A percentile compares a stretch with the other conserved stretches of the same genome.
Evolutionary conservation across 345 rosid genomes (phyloP).

Genomic region (Bruguiera parviflora): DNA sequence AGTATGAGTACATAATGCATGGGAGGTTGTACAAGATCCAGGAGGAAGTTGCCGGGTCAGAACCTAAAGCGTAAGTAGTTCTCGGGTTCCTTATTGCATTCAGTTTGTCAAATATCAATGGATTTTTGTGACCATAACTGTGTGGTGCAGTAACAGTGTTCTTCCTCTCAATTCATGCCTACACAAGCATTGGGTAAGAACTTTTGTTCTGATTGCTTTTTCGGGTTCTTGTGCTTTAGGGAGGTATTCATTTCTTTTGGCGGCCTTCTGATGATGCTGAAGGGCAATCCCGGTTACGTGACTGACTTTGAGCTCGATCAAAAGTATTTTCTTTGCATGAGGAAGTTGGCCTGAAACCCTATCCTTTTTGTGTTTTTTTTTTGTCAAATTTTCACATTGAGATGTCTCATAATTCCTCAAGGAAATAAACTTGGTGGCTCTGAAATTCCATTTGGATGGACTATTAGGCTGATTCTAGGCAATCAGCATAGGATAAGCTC

Average conservation of each 20-base stretch:
- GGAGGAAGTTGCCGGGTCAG: slow-evolving; percentile 23
- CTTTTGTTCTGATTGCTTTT: neutral
- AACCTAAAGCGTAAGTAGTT: slow-evolving; percentile 14
- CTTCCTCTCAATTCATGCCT: too few species aligned
- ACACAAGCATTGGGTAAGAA: too few species aligned
- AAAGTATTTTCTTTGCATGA: slow-evolving; percentile 20
- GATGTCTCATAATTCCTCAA: neutral
- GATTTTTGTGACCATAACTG: too few species aligned
- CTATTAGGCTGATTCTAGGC: too few species aligned
- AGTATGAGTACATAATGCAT: slow-evolving; percentile 23
- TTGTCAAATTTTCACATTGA: neutral
- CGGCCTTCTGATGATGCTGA: slow-evolving; percentile 28
- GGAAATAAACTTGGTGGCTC: too few species aligned
- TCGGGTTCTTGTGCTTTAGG: neutral
- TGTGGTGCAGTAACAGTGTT: too few species aligned
- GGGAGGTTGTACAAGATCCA: slow-evolving; percentile 22
- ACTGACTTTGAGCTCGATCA: slow-evolving; percentile 24
- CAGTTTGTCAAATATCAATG: too few species aligned
- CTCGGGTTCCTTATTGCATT: too few species aligned
- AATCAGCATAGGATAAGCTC: too few species aligned
- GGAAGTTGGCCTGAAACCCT: slow-evolving; percentile 10
- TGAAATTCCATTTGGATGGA: too few species aligned
- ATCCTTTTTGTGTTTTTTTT: neutral
- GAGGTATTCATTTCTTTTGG: slow-evolving; percentile 26
- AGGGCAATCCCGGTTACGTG: slow-evolving; percentile 18